These are phyloP conservation scores for Fusarium anthophilum DNA, from an alignment of 2,329 filamentous ascomycete species.

Conservation along the genomic window DNA sequence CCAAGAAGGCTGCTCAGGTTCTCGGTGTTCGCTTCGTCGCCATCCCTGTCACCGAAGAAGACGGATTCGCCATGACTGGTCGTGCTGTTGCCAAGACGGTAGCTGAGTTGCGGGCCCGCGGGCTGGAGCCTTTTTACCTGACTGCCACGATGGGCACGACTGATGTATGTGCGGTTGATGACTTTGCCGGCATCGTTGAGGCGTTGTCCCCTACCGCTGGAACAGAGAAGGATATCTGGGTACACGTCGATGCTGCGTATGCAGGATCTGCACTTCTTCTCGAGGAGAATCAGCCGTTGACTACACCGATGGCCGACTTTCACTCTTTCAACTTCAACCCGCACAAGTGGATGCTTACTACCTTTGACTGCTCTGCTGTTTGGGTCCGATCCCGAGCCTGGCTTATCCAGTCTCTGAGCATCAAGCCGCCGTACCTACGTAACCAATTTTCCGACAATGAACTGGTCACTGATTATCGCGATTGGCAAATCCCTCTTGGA, in stretches of 20 bases:
- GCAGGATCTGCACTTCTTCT: conserved; percentile 86
- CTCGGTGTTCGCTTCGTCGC: conserved; percentile 81
- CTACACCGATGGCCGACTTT: conserved; percentile 63
- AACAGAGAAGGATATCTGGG: conserved; percentile 72
- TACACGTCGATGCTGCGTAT: conserved; percentile 94
- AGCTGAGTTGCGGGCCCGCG: conserved; percentile 67
- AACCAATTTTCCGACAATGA: conserved; percentile 84
- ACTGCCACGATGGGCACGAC: conserved; percentile 90
- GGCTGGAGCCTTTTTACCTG: conserved; percentile 86
- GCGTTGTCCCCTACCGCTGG: conserved; percentile 48
- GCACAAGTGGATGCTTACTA: conserved; percentile 98
- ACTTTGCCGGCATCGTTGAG: conserved; percentile 74
- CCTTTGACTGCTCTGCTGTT: conserved; percentile 86
- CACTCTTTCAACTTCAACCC: conserved; percentile 96
- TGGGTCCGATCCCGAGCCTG: conserved; percentile 79
- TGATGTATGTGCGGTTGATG: conserved; percentile 86
- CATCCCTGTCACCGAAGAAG: conserved; percentile 68
- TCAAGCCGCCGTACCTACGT: conserved; percentile 81
- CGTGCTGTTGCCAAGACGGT: conserved; percentile 64
- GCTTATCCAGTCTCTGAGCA: conserved; percentile 79
- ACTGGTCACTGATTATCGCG: conserved; percentile 91
- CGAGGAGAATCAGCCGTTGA: conserved; percentile 79
- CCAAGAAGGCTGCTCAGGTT: conserved; percentile 87
- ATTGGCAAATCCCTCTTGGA: conserved; percentile 96
- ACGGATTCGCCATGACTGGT: conserved; percentile 77